Percentiles rank a stretch among this genome's conserved stretches.
Conservation (phyloP, 2,329 filamentous ascomycete genomes). For the Exophiala spinifera region DNA sequence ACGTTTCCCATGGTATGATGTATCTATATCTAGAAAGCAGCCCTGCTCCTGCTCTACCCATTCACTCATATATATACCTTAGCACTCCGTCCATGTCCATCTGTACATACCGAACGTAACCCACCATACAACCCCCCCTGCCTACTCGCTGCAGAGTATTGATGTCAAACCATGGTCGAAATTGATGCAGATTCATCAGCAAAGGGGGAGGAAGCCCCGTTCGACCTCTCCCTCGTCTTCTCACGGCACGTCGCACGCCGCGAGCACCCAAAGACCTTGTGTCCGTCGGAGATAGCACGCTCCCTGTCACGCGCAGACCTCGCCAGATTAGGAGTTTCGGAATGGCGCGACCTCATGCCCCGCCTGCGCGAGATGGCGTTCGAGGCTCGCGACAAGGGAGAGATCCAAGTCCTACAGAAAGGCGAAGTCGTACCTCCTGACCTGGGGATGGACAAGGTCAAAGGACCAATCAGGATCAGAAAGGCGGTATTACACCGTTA, state of each 20-base stretch:
- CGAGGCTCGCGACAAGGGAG: constrained; percentile 39
- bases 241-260: constrained; percentile 33
- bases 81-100: too few relatives aligned
- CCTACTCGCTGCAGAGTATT: too few relatives aligned
- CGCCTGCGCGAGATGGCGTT: constrained; percentile 42
- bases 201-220: neutral
- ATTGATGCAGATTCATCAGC: too few relatives aligned
- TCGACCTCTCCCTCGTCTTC: constrained; percentile 22
- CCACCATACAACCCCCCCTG: too few relatives aligned
- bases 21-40: too few relatives aligned
- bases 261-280: constrained; percentile 50
- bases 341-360: constrained; percentile 51
- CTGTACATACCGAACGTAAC: too few relatives aligned
- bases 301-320: constrained; percentile 44
- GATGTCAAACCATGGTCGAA: too few relatives aligned
- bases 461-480: constrained; percentile 44
- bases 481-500: too few relatives aligned
- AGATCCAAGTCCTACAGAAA: constrained; percentile 50
- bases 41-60: too few relatives aligned
- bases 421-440: constrained; percentile 37
- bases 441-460: constrained; percentile 38
- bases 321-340: constrained; percentile 28
- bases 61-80: too few relatives aligned
- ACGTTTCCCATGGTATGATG: too few relatives aligned
- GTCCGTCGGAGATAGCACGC: constrained; percentile 52